These are phyloP conservation scores for Cyberlindnera samutprakarnensis DNA, from an alignment of 805 yeast species.

Conservation along the genomic window DNA sequence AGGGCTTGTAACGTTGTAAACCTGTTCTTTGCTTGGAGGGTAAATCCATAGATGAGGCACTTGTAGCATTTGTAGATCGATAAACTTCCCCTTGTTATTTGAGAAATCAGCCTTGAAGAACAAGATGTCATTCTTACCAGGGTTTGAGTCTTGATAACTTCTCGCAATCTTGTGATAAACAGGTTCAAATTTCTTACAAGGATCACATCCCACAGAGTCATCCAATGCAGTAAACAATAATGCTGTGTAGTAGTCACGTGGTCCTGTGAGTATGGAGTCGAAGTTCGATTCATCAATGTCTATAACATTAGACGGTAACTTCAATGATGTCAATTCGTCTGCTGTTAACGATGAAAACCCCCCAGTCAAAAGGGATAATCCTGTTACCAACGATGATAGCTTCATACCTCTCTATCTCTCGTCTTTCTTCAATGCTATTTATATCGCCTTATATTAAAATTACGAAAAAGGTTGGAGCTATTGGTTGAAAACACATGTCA, in stretches of 20 bases:
- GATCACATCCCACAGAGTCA: slow-evolving; percentile 34
- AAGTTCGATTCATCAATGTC: slow-evolving; percentile 30
- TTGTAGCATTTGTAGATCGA: slow-evolving; percentile 34
- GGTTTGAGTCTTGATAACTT: slow-evolving; percentile 38
- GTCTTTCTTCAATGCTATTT: no score
- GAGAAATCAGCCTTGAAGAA: slow-evolving; percentile 46
- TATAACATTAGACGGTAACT: slow-evolving; percentile 30
- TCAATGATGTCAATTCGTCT: slow-evolving; percentile 10
- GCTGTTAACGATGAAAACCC: no score
- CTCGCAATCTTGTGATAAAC: slow-evolving; percentile 34
- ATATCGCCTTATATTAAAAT: no score
- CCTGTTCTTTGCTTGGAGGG: slow-evolving; percentile 36
- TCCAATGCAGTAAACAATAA: slow-evolving; percentile 45
- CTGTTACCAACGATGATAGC: no score
- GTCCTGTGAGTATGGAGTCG: slow-evolving; percentile 33
- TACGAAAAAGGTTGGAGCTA: no score
- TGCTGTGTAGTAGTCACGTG: slow-evolving; percentile 44
- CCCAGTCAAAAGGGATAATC: no score
- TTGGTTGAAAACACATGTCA: no score
- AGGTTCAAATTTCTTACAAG: slow-evolving; percentile 39
- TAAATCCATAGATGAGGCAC: slow-evolving; percentile 66
- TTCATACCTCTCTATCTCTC: no score
- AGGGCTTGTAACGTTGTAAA: slow-evolving; percentile 23
- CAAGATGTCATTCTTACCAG: slow-evolving; percentile 32
- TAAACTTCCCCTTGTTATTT: slow-evolving; percentile 34